phyloP scores from a whole-genome alignment of 1,284 basidiomycete genomes.

The Ganoderma meredithae region DNA sequence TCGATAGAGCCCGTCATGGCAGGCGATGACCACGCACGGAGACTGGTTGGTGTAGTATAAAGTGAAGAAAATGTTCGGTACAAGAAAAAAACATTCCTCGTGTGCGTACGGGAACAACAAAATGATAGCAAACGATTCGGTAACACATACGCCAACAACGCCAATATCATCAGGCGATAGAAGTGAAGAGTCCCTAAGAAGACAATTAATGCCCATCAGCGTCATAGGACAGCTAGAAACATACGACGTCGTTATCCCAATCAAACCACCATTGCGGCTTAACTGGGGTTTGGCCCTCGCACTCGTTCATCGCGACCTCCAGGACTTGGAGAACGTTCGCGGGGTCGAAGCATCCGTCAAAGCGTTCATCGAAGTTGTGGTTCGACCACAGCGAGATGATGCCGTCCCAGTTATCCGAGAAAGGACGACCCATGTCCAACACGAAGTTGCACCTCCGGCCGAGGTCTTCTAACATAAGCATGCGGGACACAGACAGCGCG shows the following conservation, averaged over 20 bases:
- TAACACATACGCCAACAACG: too few relatives aligned
- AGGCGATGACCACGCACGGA: too few relatives aligned
- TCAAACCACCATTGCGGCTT: conserved; percentile 5
- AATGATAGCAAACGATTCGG: too few relatives aligned
- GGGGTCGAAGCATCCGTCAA: background rate
- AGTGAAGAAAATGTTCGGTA: too few relatives aligned
- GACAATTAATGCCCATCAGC: background rate
- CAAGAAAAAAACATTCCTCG: too few relatives aligned
- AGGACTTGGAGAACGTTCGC: background rate
- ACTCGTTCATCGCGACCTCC: background rate
- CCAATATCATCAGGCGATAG: too few relatives aligned
- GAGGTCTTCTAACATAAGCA: background rate
- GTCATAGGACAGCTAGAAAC: background rate
- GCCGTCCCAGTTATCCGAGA: background rate
- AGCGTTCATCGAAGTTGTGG: background rate
- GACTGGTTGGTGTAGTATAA: too few relatives aligned
- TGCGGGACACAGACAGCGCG: background rate
- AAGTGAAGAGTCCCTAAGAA: background rate
- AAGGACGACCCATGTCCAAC: background rate
- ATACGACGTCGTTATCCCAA: conserved; percentile 1
- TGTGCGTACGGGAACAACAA: too few relatives aligned
- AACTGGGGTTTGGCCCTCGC: background rate
- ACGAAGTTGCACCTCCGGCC: background rate
- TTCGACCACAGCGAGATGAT: conserved; percentile 5
- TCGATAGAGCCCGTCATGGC: too few relatives aligned